Evolutionary conservation across 106 monocot species (phyloP).

Genomic region (Allium fistulosum): DNA sequence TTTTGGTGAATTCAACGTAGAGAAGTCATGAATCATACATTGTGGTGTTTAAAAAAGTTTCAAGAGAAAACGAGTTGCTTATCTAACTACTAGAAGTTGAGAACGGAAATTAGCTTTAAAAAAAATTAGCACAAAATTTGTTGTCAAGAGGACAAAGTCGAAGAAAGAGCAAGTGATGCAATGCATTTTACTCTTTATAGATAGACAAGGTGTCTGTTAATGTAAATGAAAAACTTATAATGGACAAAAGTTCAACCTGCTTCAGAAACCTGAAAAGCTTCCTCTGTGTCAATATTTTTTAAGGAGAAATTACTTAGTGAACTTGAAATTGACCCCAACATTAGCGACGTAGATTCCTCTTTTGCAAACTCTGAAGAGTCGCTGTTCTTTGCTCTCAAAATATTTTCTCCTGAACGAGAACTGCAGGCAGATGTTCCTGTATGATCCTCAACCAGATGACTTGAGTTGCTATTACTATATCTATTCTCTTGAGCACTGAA

Average conservation of each 20-base stretch:
- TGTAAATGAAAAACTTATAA: neutral
- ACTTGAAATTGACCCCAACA: conserved; percentile 12
- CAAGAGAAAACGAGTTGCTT: no score
- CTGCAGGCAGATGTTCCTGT: neutral
- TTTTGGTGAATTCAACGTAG: no score
- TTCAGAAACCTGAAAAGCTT: conserved; percentile 13
- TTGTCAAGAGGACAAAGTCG: no score
- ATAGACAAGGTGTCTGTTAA: no score
- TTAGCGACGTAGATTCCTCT: conserved; percentile 13
- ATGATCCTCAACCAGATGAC: conserved; percentile 13
- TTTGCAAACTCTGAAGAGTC: conserved; percentile 20
- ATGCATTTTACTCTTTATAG: no score
- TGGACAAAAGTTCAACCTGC: conserved; percentile 28
- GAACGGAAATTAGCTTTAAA: no score
- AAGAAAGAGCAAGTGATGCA: no score
- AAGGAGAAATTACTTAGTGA: conserved; percentile 15
- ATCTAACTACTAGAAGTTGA: no score
- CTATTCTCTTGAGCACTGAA: conserved; percentile 22
- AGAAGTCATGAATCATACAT: no score
- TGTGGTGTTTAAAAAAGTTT: no score
- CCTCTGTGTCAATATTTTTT: conserved; percentile 11
- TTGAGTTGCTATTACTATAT: conserved; percentile 14
- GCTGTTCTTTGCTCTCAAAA: neutral
- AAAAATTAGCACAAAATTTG: no score
- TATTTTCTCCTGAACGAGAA: conserved; percentile 4